Evolutionary conservation across 208 protist genomes (phyloP).

Genomic region (Leishmania mexicana): DNA sequence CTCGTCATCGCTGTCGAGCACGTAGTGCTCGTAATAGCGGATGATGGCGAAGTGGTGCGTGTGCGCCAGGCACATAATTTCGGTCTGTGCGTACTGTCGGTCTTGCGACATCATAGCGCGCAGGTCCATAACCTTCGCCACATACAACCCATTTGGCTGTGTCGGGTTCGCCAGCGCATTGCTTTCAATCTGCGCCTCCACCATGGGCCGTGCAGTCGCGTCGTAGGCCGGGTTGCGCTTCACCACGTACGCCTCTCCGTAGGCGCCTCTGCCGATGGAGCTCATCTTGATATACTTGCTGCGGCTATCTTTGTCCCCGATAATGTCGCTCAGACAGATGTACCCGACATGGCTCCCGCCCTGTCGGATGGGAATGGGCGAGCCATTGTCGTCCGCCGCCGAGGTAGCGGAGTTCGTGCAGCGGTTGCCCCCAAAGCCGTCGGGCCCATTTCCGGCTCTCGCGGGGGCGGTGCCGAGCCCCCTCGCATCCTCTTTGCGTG

Average conservation of each 20-base stretch:
- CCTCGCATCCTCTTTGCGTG: not conserved
- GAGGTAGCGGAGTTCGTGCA: not conserved
- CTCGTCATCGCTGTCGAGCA: constrained; percentile 75
- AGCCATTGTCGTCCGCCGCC: constrained; percentile 8
- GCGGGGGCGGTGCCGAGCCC: not conserved
- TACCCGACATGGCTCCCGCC: constrained; percentile 20
- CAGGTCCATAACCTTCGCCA: constrained; percentile 89
- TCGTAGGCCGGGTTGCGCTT: constrained; percentile 64
- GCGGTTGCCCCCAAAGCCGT: not conserved
- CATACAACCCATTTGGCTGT: constrained; percentile 47
- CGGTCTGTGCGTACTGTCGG: constrained; percentile 73
- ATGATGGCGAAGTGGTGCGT: constrained; percentile 85
- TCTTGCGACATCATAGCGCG: constrained; percentile 64
- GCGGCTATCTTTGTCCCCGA: constrained; percentile 20
- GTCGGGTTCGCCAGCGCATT: constrained; percentile 44
- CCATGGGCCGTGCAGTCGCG: constrained; percentile 17
- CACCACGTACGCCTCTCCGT: constrained; percentile 88
- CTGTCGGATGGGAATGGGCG: constrained; percentile 19
- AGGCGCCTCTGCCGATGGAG: constrained; percentile 90
- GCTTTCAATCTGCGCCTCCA: constrained; percentile 36
- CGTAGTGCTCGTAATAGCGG: constrained; percentile 82
- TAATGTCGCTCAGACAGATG: constrained; percentile 36
- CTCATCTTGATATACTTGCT: constrained; percentile 71
- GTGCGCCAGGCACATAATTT: constrained; percentile 90
- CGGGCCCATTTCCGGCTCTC: not conserved